phyloP scores from a whole-genome alignment of 2,329 filamentous ascomycete species.

The Cephalotrichum gorgonifer region DNA sequence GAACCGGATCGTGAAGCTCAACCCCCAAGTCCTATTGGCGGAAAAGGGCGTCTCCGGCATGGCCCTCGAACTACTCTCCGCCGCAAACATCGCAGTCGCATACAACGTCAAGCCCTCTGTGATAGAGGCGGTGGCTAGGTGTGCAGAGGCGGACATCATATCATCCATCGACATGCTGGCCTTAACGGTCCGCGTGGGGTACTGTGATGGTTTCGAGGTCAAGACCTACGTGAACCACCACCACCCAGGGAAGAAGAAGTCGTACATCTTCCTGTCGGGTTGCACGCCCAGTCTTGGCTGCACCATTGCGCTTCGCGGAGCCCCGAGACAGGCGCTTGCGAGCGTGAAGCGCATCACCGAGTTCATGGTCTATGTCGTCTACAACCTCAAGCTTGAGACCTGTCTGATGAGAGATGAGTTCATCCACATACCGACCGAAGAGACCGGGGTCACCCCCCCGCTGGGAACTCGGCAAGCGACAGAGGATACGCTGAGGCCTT shows the following conservation, averaged over 20 bases:
- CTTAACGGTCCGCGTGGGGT: constrained; percentile 59
- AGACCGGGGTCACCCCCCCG: constrained; percentile 22
- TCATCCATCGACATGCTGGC: constrained; percentile 92
- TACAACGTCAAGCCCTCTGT: constrained; percentile 97
- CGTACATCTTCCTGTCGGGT: constrained; percentile 89
- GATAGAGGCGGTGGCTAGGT: constrained; percentile 86
- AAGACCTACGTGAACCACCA: constrained; percentile 84
- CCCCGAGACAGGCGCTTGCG: constrained; percentile 57
- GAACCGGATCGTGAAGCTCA: constrained; percentile 76
- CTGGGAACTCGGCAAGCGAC: constrained; percentile 16
- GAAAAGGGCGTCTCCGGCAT: constrained; percentile 88
- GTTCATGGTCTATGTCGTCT: constrained; percentile 98
- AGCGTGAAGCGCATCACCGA: constrained; percentile 90
- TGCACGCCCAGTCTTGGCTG: constrained; percentile 85
- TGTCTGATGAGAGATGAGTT: constrained; percentile 90
- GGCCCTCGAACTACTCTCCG: constrained; percentile 76
- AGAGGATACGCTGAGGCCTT: constrained; percentile 1
- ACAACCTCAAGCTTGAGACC: constrained; percentile 92
- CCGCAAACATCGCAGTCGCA: constrained; percentile 83
- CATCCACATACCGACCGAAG: constrained; percentile 63
- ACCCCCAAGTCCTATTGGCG: constrained; percentile 79
- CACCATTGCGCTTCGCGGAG: constrained; percentile 84
- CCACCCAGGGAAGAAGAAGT: constrained; percentile 70
- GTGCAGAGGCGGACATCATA: constrained; percentile 84
- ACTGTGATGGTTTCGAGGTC: constrained; percentile 82